phyloP scores from a whole-genome alignment of 129 eudicot species.

The Flaveria bidentis region DNA sequence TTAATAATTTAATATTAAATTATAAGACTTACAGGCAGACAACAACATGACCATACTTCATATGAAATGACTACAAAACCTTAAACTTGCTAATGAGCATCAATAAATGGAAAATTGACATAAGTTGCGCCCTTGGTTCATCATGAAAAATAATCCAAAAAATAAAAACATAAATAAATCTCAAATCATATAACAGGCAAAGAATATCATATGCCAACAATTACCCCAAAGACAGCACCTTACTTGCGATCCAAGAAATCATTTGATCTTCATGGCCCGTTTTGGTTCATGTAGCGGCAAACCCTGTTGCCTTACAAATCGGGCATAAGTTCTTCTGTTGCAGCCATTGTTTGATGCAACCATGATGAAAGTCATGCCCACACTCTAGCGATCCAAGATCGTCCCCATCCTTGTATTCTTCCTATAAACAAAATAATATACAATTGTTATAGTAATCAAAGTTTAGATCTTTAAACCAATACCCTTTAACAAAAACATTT shows the following conservation, averaged over 20 bases:
- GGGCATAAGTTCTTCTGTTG: conserved; percentile 80
- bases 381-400: conserved; percentile 71
- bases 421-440: conserved; percentile 39
- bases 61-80: not conserved
- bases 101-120: conserved; percentile 24
- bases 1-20: no score
- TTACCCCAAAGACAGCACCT: conserved; percentile 30
- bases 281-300: conserved; percentile 28
- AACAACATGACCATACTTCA: not conserved
- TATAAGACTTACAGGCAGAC: not conserved
- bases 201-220: conserved; percentile 27
- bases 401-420: conserved; percentile 63
- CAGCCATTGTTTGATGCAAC: conserved; percentile 83
- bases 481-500: no score
- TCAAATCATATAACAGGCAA: conserved; percentile 31
- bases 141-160: conserved; percentile 19
- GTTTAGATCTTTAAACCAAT: not conserved
- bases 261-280: conserved; percentile 2
- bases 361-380: conserved; percentile 71
- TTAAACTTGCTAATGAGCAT: conserved; percentile 14
- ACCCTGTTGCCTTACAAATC: conserved; percentile 77
- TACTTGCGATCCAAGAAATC: conserved; percentile 13
- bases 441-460: no score
- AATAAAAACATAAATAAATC: conserved; percentile 20
- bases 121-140: conserved; percentile 32